Base-by-base conservation (phyloP, 2,329 filamentous ascomycete species). In the Alternaria sp. region DNA sequence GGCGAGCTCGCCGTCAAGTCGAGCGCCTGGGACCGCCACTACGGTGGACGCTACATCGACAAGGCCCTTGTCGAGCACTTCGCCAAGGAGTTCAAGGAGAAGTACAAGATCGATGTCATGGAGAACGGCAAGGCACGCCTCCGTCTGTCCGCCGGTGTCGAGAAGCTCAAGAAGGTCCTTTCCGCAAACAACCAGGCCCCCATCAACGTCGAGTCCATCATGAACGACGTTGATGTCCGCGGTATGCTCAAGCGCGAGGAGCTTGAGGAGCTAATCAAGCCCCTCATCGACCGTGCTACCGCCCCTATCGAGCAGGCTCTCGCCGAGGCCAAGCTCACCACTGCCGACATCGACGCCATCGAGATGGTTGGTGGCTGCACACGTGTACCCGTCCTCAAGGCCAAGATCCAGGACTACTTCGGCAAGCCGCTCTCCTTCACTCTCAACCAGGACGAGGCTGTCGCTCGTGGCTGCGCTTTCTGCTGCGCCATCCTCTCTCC, bases 161-260 rank as follows among this genome's bases (percentile, higher is more conserved):
- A 99, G 87, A 97, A 97, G 88, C 85, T 97, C 79, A 99, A 99
- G 90, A 98, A 98, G 89, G 90, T 98, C 59, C 86, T 99, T 60
- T 98, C 95, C 36, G 96, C 96, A 79, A 98, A 98, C 85, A 91
- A 94, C 73, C 88, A 91, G 78, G 93, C 95, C 17, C 93, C 95
- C 54, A 83, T 99, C 81, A 98, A 94, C 86, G 96, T 99, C 76
- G 96, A 99, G 86, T 97, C 94, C 36, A 86, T 99, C 73, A 98
- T 99, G 94, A 96, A 98, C 82, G 96, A 99, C 80, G 86, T 97
- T 66, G 96, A 99, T 80, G 96, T 97, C 40, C 89, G 88, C 57
- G 86, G 91, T 64, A 91, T 97, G 87, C 87, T 99, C 77, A 97
- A 95, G 81, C 91, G 96, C 68, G 92, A 97, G 78, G 95, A 98